Base-by-base conservation (phyloP, 805 yeast species). In the Cyberlindnera petersonii region DNA sequence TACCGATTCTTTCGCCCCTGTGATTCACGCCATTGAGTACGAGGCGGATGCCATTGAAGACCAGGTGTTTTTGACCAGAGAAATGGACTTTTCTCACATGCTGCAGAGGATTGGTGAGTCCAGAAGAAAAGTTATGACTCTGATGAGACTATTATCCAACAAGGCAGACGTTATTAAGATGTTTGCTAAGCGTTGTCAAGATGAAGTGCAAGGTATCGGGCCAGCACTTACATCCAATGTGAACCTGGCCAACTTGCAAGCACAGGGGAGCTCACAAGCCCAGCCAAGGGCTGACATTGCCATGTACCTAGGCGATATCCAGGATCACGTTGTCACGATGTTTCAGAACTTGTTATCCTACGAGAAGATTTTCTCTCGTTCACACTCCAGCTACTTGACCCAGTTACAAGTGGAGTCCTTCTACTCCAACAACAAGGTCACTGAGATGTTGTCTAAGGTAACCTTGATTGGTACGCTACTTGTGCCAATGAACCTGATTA, bases 241-340 rank as follows among this genome's bases (percentile, higher is more conserved):
- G 7, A 65, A 65, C 43, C 55, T 66, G 38, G 68, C 70, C 5
- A 64, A 63, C 33, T 38, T 65, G 21, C 41, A 45, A 18, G 30
- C 52, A 43, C 26, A 33, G 26, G 33, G 46, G 24, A 32, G 46
- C 23, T 29, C 27, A 20, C 57, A 59, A 14, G 69, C 74, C 1
- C 77, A 79, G 51, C 96, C 96, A 36, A 74, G 94, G 54, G 91
- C 84, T 20, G 97, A 91, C 54, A 89, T 89, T 63, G 95, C 95
- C 0, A 69, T 89, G 47, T 91, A 86, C 61, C 65, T 89, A 46
- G 96, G 96, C 41, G 98, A 89, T 76, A 89, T 89, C 58, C 96
- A 88, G 65, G 97, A 89, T 71, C 98, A 89, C 74, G 84, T 91
- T 55, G 80, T 89, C 42, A 91, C 98, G 14, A 91, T 91, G 97